phyloP scores from a whole-genome alignment of 2,329 filamentous ascomycete species.

The Cordyceps cateniannulata region DNA sequence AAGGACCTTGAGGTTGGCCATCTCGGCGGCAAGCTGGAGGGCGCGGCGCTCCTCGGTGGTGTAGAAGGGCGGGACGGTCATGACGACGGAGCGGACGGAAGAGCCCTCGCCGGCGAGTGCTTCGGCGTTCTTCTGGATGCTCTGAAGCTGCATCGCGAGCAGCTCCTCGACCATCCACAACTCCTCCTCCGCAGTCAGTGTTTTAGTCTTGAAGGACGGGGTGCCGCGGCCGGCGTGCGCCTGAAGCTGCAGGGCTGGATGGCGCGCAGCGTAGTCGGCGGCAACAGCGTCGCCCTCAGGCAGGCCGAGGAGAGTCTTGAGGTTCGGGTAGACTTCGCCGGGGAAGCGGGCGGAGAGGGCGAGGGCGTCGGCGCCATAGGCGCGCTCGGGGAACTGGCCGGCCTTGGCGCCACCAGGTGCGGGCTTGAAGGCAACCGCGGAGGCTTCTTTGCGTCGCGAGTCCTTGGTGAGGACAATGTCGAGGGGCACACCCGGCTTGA shows the following conservation, averaged over 20 bases:
- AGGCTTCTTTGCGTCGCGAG: conserved; percentile 89
- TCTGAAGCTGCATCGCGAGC: conserved; percentile 92
- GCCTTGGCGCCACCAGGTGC: conserved; percentile 56
- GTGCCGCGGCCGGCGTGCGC: conserved; percentile 56
- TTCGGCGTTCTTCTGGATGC: conserved; percentile 84
- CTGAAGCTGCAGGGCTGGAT: conserved; percentile 71
- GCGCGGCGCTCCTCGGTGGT: conserved; percentile 86
- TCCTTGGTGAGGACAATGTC: conserved; percentile 98
- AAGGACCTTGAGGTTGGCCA: conserved; percentile 83
- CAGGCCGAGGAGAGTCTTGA: conserved; percentile 85
- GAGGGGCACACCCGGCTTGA: conserved; percentile 94
- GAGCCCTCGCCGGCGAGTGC: conserved; percentile 68
- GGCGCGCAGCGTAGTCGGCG: conserved; percentile 64
- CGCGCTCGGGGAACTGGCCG: conserved; percentile 74
- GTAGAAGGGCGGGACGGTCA: conserved; percentile 87
- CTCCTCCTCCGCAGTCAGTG: conserved; percentile 55
- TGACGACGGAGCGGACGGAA: conserved; percentile 71
- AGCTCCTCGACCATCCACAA: conserved; percentile 83
- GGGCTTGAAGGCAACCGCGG: conserved; percentile 90
- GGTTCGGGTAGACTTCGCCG: conserved; percentile 86
- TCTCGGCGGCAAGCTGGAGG: conserved; percentile 72
- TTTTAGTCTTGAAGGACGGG: conserved; percentile 73
- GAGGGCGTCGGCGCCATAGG: conserved; percentile 87
- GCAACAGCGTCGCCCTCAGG: conserved; percentile 54
- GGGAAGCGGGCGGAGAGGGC: conserved; percentile 83